Evolutionary conservation across 2,329 filamentous ascomycete genomes (phyloP).

Genomic region (Zymoseptoria ardabiliae): DNA sequence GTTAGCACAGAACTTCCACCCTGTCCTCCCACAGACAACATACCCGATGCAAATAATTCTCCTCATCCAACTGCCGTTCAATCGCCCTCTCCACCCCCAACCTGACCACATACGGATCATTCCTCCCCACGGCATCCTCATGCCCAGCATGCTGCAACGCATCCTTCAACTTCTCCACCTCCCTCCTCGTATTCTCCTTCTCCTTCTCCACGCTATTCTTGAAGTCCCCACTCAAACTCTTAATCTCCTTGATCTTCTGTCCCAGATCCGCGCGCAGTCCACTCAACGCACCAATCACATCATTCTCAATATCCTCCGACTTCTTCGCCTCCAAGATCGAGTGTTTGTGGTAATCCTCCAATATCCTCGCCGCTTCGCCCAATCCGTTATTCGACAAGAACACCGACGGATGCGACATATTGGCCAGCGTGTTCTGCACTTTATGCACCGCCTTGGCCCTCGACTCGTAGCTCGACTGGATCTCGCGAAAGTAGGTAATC

Average conservation of each 20-base stretch:
- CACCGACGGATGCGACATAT: constrained; percentile 62
- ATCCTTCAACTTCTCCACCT: constrained; percentile 75
- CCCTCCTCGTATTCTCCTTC: constrained; percentile 74
- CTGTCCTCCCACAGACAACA: constrained; percentile 24
- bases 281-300: constrained; percentile 81
- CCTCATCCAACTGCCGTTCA: constrained; percentile 88
- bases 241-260: constrained; percentile 98
- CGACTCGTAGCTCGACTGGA: constrained; percentile 81
- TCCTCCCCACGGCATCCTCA: constrained; percentile 71
- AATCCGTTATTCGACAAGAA: constrained; percentile 80
- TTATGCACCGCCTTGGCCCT: constrained; percentile 76
- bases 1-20: constrained; percentile 11
- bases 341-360: constrained; percentile 76
- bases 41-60: constrained; percentile 92
- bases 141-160: constrained; percentile 70
- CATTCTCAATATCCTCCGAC: constrained; percentile 80
- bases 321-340: constrained; percentile 76
- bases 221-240: constrained; percentile 85
- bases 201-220: constrained; percentile 96
- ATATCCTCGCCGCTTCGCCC: constrained; percentile 72
- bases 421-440: constrained; percentile 76
- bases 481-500: constrained; percentile 87
- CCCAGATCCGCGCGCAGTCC: constrained; percentile 80
- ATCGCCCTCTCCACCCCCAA: constrained; percentile 82
- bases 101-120: constrained; percentile 83